A percentile compares a stretch with the other conserved stretches of the same genome.
Evolutionary conservation across 345 rosid species (phyloP).

Genomic region (Streptanthus diversifolius): DNA sequence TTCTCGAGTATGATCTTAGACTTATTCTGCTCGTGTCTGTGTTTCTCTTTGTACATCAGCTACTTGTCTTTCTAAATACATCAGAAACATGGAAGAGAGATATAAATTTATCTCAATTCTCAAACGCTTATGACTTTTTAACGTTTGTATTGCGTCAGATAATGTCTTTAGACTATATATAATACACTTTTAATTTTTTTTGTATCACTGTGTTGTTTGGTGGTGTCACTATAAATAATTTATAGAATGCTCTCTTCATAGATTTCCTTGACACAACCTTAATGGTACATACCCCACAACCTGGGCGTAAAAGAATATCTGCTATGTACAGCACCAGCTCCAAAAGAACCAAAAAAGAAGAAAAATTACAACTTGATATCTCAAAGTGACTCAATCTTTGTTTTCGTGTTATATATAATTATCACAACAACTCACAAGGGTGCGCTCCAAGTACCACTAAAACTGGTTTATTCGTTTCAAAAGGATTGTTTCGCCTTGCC

Average conservation of each 20-base stretch:
- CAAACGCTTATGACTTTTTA: conserved; percentile 10
- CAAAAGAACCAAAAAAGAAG: neutral
- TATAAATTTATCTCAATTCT: neutral
- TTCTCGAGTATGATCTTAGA: neutral
- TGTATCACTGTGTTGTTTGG: neutral
- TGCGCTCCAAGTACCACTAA: conserved; percentile 12
- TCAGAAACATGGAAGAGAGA: conserved; percentile 13
- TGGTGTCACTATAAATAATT: neutral
- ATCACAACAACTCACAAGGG: conserved; percentile 20
- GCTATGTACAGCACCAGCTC: conserved; percentile 24
- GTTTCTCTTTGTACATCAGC: conserved; percentile 23
- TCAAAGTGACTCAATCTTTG: conserved; percentile 1
- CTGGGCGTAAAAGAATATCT: conserved; percentile 13
- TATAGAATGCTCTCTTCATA: conserved; percentile 4
- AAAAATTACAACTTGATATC: conserved; percentile 16
- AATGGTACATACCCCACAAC: conserved; percentile 21
- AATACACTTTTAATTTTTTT: neutral
- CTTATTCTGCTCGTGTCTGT: neutral
- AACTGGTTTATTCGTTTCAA: conserved; percentile 2
- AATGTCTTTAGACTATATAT: neutral
- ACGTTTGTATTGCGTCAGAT: conserved; percentile 8
- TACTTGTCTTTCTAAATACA: conserved; percentile 12
- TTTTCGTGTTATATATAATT: conserved; percentile 25
- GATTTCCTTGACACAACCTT: conserved; percentile 20
- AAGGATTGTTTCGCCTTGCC: neutral